Evolutionary conservation across 148 eudicot species (phyloP), one percentile per base, ranked within the genome.

Genomic region (Agrostemma githago): DNA sequence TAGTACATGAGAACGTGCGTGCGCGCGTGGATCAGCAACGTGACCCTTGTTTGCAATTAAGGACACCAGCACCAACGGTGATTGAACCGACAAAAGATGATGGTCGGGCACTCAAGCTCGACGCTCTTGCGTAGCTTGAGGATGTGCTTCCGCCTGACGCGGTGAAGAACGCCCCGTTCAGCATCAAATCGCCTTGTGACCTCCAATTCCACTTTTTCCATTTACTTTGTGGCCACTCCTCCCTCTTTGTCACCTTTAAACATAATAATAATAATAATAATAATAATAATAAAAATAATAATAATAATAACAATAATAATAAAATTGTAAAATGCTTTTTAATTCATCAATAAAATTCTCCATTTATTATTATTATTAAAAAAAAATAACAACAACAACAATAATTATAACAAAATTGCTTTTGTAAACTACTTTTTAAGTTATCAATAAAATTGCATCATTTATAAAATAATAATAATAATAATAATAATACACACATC

Each of bases 141-240:
- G 91, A 85, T 4, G 87, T 51, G 38, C 66, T 90, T 4, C 65
- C 83, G 0, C 91, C 91, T 1, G 89, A 81, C 1, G 82, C 5
- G 0, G 83, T 81, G 77, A 90, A 90, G 72, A 77, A 88, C 41
- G 95, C 95, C 61, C 95, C 91, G 44, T 90, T 90, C 51, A 86
- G 44, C 77, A 87, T 5, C 15, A 81, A 54, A 72, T 89, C 90
- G 57, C 90, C 93, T 80, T 87, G 83, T 16, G 93, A 89, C 61
- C 90, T 85, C 93, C 90, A 89, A 64, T 89, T 85, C 93, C 93
- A 89, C 1, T 77, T 74, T 66, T 58, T 86, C 90, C 95, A 88
- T 60, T 62, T 82, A 5, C 64, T 82, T 79, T 82, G 54, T 51
- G 83, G 79, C 14, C 89, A 75, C 0, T 85, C 86, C 77, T 90